phyloP scores from a whole-genome alignment of 495 filamentous ascomycete genomes.

The Aspergillus mulundensis region DNA sequence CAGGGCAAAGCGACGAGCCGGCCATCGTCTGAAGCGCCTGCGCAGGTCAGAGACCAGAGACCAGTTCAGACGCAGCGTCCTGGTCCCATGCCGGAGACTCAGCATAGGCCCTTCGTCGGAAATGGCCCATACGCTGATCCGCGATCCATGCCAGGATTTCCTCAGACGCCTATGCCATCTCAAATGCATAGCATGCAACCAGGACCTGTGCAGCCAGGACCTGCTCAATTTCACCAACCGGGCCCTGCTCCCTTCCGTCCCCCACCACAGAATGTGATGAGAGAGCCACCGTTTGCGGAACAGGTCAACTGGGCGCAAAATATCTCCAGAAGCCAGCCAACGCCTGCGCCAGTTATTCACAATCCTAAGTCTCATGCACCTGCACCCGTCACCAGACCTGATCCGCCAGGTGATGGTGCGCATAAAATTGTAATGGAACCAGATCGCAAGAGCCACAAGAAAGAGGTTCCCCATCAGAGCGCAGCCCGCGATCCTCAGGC shows the following conservation, averaged over 20 bases:
- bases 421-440: background rate
- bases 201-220: background rate
- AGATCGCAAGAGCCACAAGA: constrained; percentile 1
- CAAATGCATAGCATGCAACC: background rate
- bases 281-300: background rate
- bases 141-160: background rate
- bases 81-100: background rate
- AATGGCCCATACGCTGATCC: background rate
- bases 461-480: background rate
- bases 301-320: constrained; percentile 8
- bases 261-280: background rate
- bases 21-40: constrained; percentile 6
- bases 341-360: background rate
- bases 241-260: background rate
- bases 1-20: constrained; percentile 24
- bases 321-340: constrained; percentile 3
- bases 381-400: background rate
- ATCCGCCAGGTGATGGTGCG: background rate
- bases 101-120: constrained; percentile 1
- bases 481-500: background rate
- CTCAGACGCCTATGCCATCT: background rate
- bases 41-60: constrained; percentile 9
- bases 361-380: background rate
- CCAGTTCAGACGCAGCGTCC: background rate
- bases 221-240: constrained; percentile 9